Conservation (phyloP, 2,329 filamentous ascomycete species). For the Karstenula rhodostoma region DNA sequence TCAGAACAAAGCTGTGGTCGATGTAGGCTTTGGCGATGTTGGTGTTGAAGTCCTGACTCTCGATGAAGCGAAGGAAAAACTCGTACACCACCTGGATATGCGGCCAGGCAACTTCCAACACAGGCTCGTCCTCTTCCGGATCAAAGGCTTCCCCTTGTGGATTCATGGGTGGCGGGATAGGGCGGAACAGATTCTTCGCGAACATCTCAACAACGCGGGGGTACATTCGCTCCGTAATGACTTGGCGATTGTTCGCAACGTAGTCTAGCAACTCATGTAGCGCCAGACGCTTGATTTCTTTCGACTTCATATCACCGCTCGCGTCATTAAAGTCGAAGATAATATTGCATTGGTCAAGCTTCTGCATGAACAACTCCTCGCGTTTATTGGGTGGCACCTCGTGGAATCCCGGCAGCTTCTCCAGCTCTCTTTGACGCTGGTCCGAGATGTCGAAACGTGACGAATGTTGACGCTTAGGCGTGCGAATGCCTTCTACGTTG, state of each 20-base stretch:
- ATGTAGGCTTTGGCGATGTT: slow-evolving; percentile 99
- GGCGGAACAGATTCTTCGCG: slow-evolving; percentile 96
- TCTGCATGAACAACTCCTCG: slow-evolving; percentile 99
- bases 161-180: slow-evolving; percentile 95
- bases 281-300: slow-evolving; percentile 97
- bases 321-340: slow-evolving; percentile 99
- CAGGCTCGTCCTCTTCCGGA: slow-evolving; percentile 97
- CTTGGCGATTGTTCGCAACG: slow-evolving; percentile 96
- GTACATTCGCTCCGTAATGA: slow-evolving; percentile 99
- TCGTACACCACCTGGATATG: slow-evolving; percentile 99
- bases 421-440: slow-evolving; percentile 84
- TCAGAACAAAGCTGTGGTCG: slow-evolving; percentile 95
- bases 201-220: slow-evolving; percentile 99
- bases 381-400: slow-evolving; percentile 94
- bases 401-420: slow-evolving; percentile 97
- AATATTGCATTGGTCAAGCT: slow-evolving; percentile 99
- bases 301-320: slow-evolving; percentile 98
- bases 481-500: slow-evolving; percentile 92
- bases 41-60: slow-evolving; percentile 99
- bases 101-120: slow-evolving; percentile 97
- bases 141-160: slow-evolving; percentile 98
- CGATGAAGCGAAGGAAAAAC: slow-evolving; percentile 98
- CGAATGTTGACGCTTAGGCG: slow-evolving; percentile 95
- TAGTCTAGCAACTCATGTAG: slow-evolving; percentile 97
- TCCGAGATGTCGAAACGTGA: slow-evolving; percentile 98